Evolutionary conservation across 192 early-diverging fungal genomes (phyloP).

Genomic region (Jimgerdemannia flammicorona): DNA sequence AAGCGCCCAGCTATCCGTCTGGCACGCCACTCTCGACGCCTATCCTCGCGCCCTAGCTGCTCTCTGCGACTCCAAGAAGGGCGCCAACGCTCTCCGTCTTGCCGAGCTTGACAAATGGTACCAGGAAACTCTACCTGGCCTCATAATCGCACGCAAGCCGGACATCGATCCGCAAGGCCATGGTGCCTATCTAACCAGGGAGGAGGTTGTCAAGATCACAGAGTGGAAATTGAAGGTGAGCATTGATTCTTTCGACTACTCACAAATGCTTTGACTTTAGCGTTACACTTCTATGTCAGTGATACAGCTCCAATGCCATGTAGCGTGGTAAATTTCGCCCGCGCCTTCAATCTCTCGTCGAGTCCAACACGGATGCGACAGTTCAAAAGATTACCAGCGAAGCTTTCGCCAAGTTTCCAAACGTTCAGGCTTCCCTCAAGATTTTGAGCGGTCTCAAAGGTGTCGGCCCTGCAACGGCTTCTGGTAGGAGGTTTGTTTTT

Average conservation of each 20-base stretch:
- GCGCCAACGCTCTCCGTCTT: slow-evolving; percentile 11
- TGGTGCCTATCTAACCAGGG: background rate
- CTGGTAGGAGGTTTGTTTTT: background rate
- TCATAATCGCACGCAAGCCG: background rate
- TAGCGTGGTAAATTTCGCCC: slow-evolving; percentile 1
- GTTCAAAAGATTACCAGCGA: background rate
- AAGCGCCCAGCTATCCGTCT: background rate
- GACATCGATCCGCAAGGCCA: background rate
- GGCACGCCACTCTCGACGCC: background rate
- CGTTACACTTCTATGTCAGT: too few relatives aligned
- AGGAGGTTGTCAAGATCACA: slow-evolving; percentile 1
- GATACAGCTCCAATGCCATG: too few relatives aligned
- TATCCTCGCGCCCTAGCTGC: background rate
- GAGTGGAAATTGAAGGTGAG: slow-evolving; percentile 5
- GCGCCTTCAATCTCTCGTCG: background rate
- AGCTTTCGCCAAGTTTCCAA: background rate
- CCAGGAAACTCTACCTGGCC: background rate
- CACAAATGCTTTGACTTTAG: background rate
- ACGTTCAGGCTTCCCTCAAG: background rate
- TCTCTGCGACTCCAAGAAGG: background rate
- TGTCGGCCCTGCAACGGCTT: background rate
- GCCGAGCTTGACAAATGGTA: background rate
- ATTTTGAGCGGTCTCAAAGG: background rate
- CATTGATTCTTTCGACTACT: background rate
- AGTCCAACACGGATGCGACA: background rate